Evolutionary conservation across 129 eudicot genomes (phyloP), one percentile per base, ranked within the genome.

Genomic region (Arctium lappa): DNA sequence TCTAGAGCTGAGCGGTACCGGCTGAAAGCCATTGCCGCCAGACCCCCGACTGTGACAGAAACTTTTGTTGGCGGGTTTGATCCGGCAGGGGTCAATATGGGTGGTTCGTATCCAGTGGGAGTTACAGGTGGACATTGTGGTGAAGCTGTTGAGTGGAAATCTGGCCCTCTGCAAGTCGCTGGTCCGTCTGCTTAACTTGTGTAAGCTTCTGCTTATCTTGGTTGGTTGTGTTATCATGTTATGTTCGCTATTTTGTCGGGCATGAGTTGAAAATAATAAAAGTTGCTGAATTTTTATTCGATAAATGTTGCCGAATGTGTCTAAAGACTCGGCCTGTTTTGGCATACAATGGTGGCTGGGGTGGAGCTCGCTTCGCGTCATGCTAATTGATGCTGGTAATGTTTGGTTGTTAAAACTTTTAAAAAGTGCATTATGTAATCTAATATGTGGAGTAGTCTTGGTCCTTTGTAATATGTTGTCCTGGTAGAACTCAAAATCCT

Each of bases 1-100:
- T 93, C 99, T 8, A 78, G 99, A 82, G 99, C 99, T 2, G 99
- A 95, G 77, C 88, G 99, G 37, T 88, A 91, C 72, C 93, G 98
- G 48, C 82, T 95, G 66, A 95, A 90, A 78, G 86, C 95, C 8
- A 40, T 87, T 31, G 94, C 91, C 15, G 87, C 87, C 7, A 82
- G 83, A 37, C 79, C 76, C 29, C 75, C 70, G 0, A 12, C 32
- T 6, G 68, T 39, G 33, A 39, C 66, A 0, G 84, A 79, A 74
- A 84, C 80, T 77, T 56, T 77, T 5, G 72, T 50, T 77, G 65
- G 82, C 5, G 73, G 74, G 66, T 78, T 71, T 63, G 80, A 68
- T 72, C 84, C 76, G 10, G 3, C n/a, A 30, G 89, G 69, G 29
- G 81, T 38, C 40, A 76, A 30, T 77, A 73, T 74, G 34, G 83